phyloP scores from a whole-genome alignment of 202 grass and related monocot species.

The Dendrocalamus latiflorus region DNA sequence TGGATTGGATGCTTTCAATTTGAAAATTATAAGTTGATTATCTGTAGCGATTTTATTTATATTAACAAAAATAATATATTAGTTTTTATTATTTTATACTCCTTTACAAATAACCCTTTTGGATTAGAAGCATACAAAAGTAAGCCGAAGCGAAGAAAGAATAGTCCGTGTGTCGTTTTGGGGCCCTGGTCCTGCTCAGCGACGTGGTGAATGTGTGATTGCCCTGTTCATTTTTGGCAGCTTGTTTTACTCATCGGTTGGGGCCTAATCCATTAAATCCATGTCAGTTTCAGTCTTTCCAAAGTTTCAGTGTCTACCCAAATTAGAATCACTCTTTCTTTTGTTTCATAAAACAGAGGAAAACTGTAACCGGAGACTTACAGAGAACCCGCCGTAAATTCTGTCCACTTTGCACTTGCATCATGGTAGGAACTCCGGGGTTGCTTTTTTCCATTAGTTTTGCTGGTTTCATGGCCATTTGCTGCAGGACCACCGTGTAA shows the following conservation, averaged over 20 bases:
- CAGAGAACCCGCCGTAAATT: not conserved
- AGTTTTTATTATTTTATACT: too few relatives aligned
- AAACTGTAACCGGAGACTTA: not conserved
- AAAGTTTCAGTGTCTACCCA: not conserved
- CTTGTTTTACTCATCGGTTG: not conserved
- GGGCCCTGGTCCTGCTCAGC: not conserved
- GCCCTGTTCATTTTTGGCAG: constrained; percentile 3
- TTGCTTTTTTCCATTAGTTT: constrained; percentile 4
- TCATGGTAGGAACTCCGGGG: too few relatives aligned
- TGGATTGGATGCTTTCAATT: too few relatives aligned
- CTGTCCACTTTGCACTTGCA: not conserved
- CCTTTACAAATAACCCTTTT: too few relatives aligned
- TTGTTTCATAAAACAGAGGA: not conserved
- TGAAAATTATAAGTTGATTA: too few relatives aligned
- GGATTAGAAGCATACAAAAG: too few relatives aligned
- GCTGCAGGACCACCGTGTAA: constrained; percentile 24
- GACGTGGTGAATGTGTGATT: not conserved
- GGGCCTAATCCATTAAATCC: not conserved
- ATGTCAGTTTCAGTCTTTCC: not conserved
- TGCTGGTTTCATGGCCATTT: constrained; percentile 12
- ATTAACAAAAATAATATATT: too few relatives aligned
- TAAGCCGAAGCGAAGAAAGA: too few relatives aligned
- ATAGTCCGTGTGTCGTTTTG: too few relatives aligned
- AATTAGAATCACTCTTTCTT: not conserved
- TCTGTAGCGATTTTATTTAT: too few relatives aligned